phyloP scores from a whole-genome alignment of 2,329 filamentous ascomycete species.

The Pseudocercospora crystallina region DNA sequence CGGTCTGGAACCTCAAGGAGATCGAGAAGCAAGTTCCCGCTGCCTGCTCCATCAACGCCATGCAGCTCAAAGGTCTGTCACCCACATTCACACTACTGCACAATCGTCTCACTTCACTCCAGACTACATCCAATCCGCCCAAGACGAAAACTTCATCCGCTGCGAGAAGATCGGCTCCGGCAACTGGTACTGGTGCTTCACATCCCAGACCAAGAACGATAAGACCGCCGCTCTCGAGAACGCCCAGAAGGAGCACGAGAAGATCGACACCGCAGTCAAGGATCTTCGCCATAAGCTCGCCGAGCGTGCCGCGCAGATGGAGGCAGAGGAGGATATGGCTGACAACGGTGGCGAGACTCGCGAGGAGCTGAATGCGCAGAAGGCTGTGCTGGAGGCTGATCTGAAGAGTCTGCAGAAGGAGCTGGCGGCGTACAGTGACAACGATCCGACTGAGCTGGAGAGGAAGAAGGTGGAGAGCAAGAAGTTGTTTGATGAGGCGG shows the following conservation, averaged over 20 bases:
- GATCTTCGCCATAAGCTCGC: slow-evolving; percentile 45
- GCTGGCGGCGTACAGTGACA: slow-evolving; percentile 46
- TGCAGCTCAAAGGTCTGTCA: slow-evolving; percentile 48
- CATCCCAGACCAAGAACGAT: slow-evolving; percentile 55
- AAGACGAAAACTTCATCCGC: slow-evolving; percentile 61
- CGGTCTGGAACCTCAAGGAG: slow-evolving; percentile 66
- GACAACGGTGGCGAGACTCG: slow-evolving; percentile 35
- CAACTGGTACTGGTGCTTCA: slow-evolving; percentile 72
- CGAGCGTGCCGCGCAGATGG: slow-evolving; percentile 38
- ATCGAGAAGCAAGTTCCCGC: slow-evolving; percentile 64
- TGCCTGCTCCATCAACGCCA: slow-evolving; percentile 62
- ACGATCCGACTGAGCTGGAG: slow-evolving; percentile 47
- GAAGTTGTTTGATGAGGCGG: slow-evolving; percentile 33
- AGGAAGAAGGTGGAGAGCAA: slow-evolving; percentile 38
- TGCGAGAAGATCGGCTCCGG: slow-evolving; percentile 70
- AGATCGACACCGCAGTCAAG: slow-evolving; percentile 33
- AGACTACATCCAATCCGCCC: slow-evolving; percentile 63
- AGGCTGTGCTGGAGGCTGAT: slow-evolving; percentile 38
- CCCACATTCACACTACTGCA: background rate
- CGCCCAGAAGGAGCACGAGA: slow-evolving; percentile 40
- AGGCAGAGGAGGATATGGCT: slow-evolving; percentile 40
- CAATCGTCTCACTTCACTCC: background rate
- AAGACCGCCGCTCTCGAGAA: slow-evolving; percentile 41
- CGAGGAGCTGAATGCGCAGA: slow-evolving; percentile 39
- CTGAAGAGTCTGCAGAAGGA: slow-evolving; percentile 41